phyloP scores from a whole-genome alignment of 2,329 filamentous ascomycete species.

The Aspergillus sclerotialis region DNA sequence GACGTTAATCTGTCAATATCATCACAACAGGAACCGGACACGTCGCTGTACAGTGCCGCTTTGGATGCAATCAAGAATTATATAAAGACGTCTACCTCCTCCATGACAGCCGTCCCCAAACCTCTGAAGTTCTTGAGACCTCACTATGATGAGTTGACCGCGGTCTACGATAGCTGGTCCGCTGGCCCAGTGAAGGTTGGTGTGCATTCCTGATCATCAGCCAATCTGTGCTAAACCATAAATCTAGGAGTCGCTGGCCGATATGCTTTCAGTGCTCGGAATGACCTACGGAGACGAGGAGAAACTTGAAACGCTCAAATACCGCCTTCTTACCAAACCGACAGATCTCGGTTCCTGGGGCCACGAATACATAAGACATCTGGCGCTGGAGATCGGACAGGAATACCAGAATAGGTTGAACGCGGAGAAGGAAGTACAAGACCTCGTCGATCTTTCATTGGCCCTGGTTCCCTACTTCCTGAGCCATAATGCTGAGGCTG shows the following conservation, averaged over 20 bases:
- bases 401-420: slow-evolving; percentile 84
- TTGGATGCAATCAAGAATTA: slow-evolving; percentile 95
- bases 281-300: slow-evolving; percentile 99
- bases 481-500: slow-evolving; percentile 94
- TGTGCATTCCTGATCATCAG: slow-evolving; percentile 3
- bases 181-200: slow-evolving; percentile 74
- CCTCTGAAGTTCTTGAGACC: slow-evolving; percentile 95
- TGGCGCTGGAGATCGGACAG: slow-evolving; percentile 91
- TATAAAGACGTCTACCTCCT: slow-evolving; percentile 98
- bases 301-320: slow-evolving; percentile 91
- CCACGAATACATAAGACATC: slow-evolving; percentile 94
- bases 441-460: slow-evolving; percentile 77
- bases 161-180: slow-evolving; percentile 84
- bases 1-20: slow-evolving; percentile 18
- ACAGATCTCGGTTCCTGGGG: slow-evolving; percentile 96
- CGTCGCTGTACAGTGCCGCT: slow-evolving; percentile 80
- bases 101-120: slow-evolving; percentile 98
- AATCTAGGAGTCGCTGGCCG: slow-evolving; percentile 66
- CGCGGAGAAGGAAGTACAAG: slow-evolving; percentile 74
- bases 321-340: slow-evolving; percentile 79
- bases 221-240: slow-evolving; percentile 6
- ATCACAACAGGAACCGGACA: slow-evolving; percentile 66
- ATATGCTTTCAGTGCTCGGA: slow-evolving; percentile 92
- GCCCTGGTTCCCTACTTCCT: slow-evolving; percentile 89
- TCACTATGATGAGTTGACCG: slow-evolving; percentile 84